These are phyloP conservation scores for Parietaria judaica DNA, from an alignment of 306 rosid species.

Conservation along the genomic window DNA sequence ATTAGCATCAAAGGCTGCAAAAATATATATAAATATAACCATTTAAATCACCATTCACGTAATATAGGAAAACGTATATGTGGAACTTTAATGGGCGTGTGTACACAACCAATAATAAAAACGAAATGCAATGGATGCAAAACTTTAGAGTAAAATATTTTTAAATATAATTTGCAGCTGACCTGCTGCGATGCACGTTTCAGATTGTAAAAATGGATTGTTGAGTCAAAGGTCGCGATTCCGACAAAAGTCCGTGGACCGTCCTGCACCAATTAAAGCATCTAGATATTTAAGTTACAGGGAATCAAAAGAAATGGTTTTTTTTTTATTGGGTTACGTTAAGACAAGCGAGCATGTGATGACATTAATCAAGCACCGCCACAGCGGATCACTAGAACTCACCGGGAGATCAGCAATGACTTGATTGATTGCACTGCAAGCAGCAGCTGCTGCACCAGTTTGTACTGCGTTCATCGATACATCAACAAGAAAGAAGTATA, in stretches of 20 bases:
- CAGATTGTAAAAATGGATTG: slow-evolving; percentile 90
- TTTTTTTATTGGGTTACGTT: neutral
- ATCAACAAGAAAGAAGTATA: slow-evolving; percentile 87
- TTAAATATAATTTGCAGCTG: slow-evolving; percentile 8
- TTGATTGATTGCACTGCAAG: slow-evolving; percentile 95
- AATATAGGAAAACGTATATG: neutral
- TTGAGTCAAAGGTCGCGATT: slow-evolving; percentile 88
- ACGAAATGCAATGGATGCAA: neutral
- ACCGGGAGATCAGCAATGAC: slow-evolving; percentile 90
- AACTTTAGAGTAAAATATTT: neutral
- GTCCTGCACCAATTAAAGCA: slow-evolving; percentile 48
- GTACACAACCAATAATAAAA: no score
- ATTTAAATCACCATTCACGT: neutral
- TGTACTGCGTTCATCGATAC: slow-evolving; percentile 94
- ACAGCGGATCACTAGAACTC: slow-evolving; percentile 27
- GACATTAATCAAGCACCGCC: no score
- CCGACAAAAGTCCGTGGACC: slow-evolving; percentile 89
- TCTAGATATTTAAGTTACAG: neutral
- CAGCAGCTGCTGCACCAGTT: slow-evolving; percentile 99
- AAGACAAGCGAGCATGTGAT: neutral
- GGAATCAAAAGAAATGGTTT: neutral
- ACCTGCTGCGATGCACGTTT: slow-evolving; percentile 98
- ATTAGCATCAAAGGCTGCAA: slow-evolving; percentile 95
- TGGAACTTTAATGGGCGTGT: neutral
- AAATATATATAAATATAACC: slow-evolving; percentile 21